These are phyloP conservation scores for Mycena indigotica DNA, from an alignment of 768 basidiomycete genomes.

Conservation along the genomic window DNA sequence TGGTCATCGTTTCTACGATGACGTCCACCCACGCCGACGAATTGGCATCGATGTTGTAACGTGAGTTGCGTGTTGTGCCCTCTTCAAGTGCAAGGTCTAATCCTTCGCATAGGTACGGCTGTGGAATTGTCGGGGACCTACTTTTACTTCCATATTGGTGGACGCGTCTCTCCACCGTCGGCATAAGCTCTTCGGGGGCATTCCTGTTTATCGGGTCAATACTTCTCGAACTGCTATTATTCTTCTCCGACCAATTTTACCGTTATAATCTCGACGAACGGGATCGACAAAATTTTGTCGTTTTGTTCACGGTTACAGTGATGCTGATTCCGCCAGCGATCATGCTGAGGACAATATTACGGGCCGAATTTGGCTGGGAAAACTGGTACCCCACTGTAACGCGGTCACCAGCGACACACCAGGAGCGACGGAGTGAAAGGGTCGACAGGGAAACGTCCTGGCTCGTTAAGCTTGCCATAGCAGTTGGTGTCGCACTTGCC, in stretches of 20 bases:
- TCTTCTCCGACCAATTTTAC: too few relatives aligned
- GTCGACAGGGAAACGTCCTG: slow-evolving; percentile 22
- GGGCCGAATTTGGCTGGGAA: slow-evolving; percentile 27
- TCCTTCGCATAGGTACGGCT: slow-evolving; percentile 13
- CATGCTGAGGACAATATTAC: slow-evolving; percentile 30
- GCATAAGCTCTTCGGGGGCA: slow-evolving; percentile 28
- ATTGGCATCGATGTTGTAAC: slow-evolving; percentile 8
- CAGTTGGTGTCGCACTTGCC: background rate
- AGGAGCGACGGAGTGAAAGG: slow-evolving; percentile 33
- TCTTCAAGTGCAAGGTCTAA: background rate
- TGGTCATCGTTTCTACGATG: slow-evolving; percentile 31
- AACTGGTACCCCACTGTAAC: slow-evolving; percentile 27
- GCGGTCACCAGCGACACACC: slow-evolving; percentile 27
- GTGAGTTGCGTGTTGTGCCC: slow-evolving; percentile 24
- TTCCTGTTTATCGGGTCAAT: slow-evolving; percentile 21
- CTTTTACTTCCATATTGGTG: slow-evolving; percentile 37
- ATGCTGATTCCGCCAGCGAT: slow-evolving; percentile 21
- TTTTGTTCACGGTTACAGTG: background rate
- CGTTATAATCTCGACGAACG: too few relatives aligned
- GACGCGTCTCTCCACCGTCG: slow-evolving; percentile 34
- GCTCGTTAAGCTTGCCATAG: slow-evolving; percentile 14
- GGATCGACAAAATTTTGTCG: too few relatives aligned
- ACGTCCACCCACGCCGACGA: slow-evolving; percentile 35
- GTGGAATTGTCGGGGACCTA: slow-evolving; percentile 10
- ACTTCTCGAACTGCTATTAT: slow-evolving; percentile 7